Base-by-base conservation (phyloP, 148 eudicot species). In the Spergularia marina region DNA sequence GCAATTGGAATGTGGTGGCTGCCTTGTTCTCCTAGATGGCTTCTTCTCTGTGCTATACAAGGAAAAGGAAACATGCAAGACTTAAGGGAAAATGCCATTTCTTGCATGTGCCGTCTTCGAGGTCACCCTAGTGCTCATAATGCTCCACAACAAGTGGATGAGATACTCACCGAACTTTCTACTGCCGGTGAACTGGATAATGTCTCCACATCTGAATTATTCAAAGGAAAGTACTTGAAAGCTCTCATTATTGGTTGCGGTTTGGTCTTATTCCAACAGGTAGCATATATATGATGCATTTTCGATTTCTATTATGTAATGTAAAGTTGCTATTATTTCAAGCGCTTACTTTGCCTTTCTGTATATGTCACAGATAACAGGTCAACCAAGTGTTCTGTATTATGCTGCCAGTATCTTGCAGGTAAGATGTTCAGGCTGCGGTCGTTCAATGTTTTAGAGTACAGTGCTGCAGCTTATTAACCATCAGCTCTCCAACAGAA, bases 1-100 rank as follows among this genome's bases (percentile, higher is more conserved):
- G 88, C 84, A 70, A 85, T 92, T 79, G 99, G 99, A 78, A 90
- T 92, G 94, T 95, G 97, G 99, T 95, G 97, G 96, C 89, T 95
- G 18, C 96, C 99, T 67, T 78, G 85, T 56, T 90, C 99, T 62
- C 99, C 98, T 51, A 87, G 99, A 86, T 95, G 97, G 99, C 76
- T 95, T 67, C 94, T 95, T 80, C 84, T 92, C 72, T 76, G 96
- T 85, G 99, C 96, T 76, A 85, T 95, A 47, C 97, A 87, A 80
- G 97, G 97, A 69, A 95, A 92, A 86, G 99, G 97, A 53, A 74
- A 85, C 65, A 78, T 73, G 79, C 87, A 82, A 83, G 90, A 81
- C 41, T 83, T 95, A 70, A 86, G 84, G 82, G 86, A 88, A 66
- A 81, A 73, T 74, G 89, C 97, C 75, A 80, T 91, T 76, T 13